phyloP scores from a whole-genome alignment of 2,329 filamentous ascomycete genomes.

The Pseudocercospora crystallina region DNA sequence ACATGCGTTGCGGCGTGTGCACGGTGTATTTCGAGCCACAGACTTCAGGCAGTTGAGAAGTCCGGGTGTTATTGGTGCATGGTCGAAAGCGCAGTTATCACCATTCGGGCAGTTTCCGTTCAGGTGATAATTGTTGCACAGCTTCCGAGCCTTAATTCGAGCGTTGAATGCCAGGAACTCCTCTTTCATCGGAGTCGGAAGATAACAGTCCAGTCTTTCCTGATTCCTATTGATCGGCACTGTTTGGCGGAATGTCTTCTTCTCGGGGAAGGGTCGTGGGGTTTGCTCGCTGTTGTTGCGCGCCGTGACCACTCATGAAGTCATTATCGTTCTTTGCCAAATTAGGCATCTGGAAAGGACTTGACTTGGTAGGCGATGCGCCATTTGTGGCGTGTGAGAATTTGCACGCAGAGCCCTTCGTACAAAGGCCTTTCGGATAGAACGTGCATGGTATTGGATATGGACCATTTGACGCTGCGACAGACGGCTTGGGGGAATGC shows the following conservation, averaged over 20 bases:
- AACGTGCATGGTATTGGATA: constrained; percentile 22
- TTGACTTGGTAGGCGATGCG: constrained; percentile 8
- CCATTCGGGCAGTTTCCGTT: constrained; percentile 29
- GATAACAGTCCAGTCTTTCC: constrained; percentile 50
- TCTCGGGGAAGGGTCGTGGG: constrained; percentile 21
- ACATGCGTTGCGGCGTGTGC: constrained; percentile 43
- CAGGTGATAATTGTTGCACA: constrained; percentile 53
- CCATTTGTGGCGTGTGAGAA: constrained; percentile 25
- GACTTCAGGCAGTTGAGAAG: constrained; percentile 45
- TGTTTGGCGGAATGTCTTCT: constrained; percentile 25
- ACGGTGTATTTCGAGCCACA: constrained; percentile 47
- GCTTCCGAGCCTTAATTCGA: constrained; percentile 41
- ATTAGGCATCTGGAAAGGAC: constrained; percentile 12
- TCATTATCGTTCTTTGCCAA: constrained; percentile 21
- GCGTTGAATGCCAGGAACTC: constrained; percentile 43
- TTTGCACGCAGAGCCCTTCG: constrained; percentile 31
- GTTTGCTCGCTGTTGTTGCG: background rate
- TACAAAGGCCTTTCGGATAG: constrained; percentile 33
- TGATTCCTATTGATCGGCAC: constrained; percentile 50
- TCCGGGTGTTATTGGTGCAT: constrained; percentile 42
- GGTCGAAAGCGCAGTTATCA: constrained; percentile 48
- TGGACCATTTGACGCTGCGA: background rate
- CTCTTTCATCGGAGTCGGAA: constrained; percentile 37
- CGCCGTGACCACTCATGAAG: constrained; percentile 17
- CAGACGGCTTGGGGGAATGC: background rate